Conservation (phyloP, 179 eudicot genomes). For the Silene vulgaris region DNA sequence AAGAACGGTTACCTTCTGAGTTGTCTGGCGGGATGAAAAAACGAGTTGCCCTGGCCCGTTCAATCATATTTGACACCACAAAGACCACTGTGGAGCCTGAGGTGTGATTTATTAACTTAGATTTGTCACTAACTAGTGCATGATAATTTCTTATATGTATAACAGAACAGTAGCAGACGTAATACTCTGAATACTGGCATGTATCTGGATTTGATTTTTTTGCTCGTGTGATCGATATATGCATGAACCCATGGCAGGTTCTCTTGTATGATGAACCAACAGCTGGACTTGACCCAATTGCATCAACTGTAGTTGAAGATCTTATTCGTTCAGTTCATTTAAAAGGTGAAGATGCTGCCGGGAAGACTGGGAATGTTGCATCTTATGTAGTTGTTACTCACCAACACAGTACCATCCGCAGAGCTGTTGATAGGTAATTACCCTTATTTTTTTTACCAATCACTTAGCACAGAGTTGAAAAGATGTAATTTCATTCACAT, state of each 20-base stretch:
- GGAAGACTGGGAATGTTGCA: conserved; percentile 70
- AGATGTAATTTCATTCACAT: not conserved
- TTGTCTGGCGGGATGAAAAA: conserved; percentile 97
- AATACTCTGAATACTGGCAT: too few relatives aligned
- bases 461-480: not conserved
- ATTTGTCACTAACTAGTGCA: not conserved
- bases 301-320: conserved; percentile 97
- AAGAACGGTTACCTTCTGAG: conserved; percentile 83
- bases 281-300: conserved; percentile 98
- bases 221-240: too few relatives aligned
- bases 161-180: too few relatives aligned
- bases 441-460: not conserved
- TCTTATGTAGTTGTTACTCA: conserved; percentile 89
- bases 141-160: not conserved
- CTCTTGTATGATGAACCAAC: conserved; percentile 94
- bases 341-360: conserved; percentile 65
- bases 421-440: conserved; percentile 88
- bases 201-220: too few relatives aligned
- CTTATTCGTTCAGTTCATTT: conserved; percentile 88
- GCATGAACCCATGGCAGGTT: conserved; percentile 42
- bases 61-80: conserved; percentile 74
- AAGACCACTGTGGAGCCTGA: conserved; percentile 77
- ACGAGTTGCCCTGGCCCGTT: conserved; percentile 90
- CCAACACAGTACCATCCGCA: conserved; percentile 88
- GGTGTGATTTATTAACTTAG: conserved; percentile 37